Evolutionary conservation across 176 grass and related monocot species (phyloP).

Genomic region (Cymbopogon citratus): DNA sequence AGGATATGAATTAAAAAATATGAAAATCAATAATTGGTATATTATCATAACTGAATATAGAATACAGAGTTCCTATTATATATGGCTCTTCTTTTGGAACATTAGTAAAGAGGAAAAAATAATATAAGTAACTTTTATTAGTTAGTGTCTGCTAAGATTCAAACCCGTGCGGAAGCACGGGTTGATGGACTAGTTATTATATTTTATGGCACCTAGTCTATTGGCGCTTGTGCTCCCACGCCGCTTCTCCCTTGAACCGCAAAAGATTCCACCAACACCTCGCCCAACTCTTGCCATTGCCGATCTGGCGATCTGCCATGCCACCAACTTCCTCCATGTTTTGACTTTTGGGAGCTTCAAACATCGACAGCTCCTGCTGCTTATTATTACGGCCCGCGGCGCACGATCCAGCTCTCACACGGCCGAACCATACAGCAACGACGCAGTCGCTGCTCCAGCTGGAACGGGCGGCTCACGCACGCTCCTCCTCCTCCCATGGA

Average conservation of each 20-base stretch:
- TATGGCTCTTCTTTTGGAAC: no score
- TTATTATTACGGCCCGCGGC: neutral
- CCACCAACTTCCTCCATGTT: neutral
- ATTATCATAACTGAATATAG: no score
- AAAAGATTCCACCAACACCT: conserved; percentile 9
- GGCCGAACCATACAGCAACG: neutral
- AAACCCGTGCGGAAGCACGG: no score
- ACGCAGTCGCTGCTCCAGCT: neutral
- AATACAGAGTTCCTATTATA: no score
- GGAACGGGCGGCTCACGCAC: neutral
- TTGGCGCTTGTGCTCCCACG: conserved; percentile 31
- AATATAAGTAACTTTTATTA: no score
- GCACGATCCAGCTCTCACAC: neutral
- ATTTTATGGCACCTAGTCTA: no score
- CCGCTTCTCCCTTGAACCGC: conserved; percentile 1
- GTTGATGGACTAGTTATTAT: no score
- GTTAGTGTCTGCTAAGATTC: no score
- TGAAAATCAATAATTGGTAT: no score
- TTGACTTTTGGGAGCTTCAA: neutral
- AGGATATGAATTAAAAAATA: no score
- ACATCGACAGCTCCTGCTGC: no score
- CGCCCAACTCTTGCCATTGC: neutral
- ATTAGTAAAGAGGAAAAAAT: no score
- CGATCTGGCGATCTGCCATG: neutral
- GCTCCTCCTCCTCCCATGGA: conserved; percentile 15